phyloP scores from a whole-genome alignment of 306 rosid genomes.

The Cucumis hystrix region DNA sequence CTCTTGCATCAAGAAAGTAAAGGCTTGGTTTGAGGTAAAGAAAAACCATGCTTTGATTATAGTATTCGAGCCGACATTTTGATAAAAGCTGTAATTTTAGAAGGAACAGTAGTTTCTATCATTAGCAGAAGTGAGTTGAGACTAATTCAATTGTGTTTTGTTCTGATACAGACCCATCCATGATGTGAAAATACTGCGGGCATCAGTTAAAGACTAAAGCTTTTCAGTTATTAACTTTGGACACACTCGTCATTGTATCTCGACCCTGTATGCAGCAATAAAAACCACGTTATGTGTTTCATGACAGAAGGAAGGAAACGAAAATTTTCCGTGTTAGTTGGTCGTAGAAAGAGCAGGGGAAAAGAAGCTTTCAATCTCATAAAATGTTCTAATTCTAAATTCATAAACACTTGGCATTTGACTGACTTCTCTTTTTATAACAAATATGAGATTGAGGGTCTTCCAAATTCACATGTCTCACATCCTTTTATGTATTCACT shows the following conservation, averaged over 20 bases:
- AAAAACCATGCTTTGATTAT: background rate
- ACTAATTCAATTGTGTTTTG: background rate
- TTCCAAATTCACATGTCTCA: background rate
- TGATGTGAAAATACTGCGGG: slow-evolving; percentile 81
- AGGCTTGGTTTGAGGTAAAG: background rate
- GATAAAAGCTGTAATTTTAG: background rate
- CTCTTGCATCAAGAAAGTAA: background rate
- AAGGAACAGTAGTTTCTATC: background rate
- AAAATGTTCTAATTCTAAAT: background rate
- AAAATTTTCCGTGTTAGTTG: background rate
- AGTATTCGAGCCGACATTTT: no score
- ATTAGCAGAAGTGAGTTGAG: background rate
- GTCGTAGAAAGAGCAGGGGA: background rate
- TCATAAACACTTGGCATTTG: background rate
- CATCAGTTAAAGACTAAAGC: slow-evolving; percentile 32
- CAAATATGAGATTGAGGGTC: background rate
- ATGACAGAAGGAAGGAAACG: background rate
- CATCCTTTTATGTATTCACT: background rate
- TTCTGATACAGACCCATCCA: slow-evolving; percentile 65
- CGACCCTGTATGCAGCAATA: background rate
- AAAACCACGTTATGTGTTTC: background rate
- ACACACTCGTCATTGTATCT: background rate
- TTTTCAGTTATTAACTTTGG: background rate
- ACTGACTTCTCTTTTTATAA: background rate
- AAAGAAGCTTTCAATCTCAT: background rate